A percentile compares a stretch with the other conserved stretches of the same genome.
phyloP scores from a whole-genome alignment of 345 rosid species.

The Hibiscus trionum region DNA sequence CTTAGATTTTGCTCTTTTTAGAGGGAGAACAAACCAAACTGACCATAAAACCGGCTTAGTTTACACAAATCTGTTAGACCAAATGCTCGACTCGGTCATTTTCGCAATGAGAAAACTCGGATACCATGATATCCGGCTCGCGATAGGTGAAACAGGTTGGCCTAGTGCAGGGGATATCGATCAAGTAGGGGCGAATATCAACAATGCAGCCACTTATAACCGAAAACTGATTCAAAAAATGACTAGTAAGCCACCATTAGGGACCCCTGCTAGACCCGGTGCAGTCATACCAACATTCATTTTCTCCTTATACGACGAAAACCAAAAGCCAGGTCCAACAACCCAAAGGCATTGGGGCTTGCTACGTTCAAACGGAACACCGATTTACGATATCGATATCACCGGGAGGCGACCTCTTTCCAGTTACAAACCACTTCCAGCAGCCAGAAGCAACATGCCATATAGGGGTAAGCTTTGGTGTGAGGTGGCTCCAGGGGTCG shows the following conservation, averaged over 20 bases:
- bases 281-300: conserved; percentile 44
- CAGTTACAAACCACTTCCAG: conserved; percentile 20
- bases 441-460: conserved; percentile 35
- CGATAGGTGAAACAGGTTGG: conserved; percentile 85
- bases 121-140: conserved; percentile 33
- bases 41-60: conserved; percentile 42
- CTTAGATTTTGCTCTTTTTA: conserved; percentile 49
- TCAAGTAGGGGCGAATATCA: conserved; percentile 52
- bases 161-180: conserved; percentile 63
- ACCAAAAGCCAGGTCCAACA: conserved; percentile 39
- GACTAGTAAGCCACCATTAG: conserved; percentile 37
- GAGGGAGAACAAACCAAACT: conserved; percentile 34
- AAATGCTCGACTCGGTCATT: conserved; percentile 62
- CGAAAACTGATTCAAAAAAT: conserved; percentile 49
- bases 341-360: conserved; percentile 82
- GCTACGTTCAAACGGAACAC: conserved; percentile 38
- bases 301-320: conserved; percentile 65
- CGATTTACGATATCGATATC: conserved; percentile 47
- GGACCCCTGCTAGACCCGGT: conserved; percentile 78
- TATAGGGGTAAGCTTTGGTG: conserved; percentile 65
- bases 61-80: conserved; percentile 69
- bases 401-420: conserved; percentile 24
- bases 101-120: conserved; percentile 65
- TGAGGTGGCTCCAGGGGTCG: conserved; percentile 33
- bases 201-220: conserved; percentile 73